phyloP scores from a whole-genome alignment of 495 filamentous ascomycete genomes.

The Lentithecium fluviatile region DNA sequence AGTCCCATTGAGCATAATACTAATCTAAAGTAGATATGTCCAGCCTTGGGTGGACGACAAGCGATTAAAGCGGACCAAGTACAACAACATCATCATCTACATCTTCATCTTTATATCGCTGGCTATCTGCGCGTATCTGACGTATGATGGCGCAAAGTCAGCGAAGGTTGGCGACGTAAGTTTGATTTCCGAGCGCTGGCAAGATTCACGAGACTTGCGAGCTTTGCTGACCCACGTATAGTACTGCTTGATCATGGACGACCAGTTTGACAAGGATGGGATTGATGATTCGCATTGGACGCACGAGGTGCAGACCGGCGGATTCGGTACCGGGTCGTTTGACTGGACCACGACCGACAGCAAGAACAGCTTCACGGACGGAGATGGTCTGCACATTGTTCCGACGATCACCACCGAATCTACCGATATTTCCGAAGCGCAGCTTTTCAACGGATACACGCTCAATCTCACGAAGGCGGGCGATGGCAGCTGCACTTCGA shows the following conservation, averaged over 20 bases:
- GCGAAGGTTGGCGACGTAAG: constrained; percentile 4
- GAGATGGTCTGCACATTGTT: constrained; percentile 46
- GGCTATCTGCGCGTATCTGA: constrained; percentile 38
- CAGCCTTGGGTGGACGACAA: constrained; percentile 42
- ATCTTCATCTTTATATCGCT: constrained; percentile 40
- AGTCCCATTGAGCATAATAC: neutral
- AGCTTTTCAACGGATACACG: constrained; percentile 35
- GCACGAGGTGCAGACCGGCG: constrained; percentile 42
- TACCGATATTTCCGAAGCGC: constrained; percentile 36
- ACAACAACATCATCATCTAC: constrained; percentile 43
- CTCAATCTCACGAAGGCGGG: constrained; percentile 41
- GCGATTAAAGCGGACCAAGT: constrained; percentile 36
- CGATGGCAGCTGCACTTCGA: constrained; percentile 38
- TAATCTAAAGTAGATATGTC: neutral
- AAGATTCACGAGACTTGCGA: constrained; percentile 16
- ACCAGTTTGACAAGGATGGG: constrained; percentile 37
- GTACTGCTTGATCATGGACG: constrained; percentile 43
- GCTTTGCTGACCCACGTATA: neutral
- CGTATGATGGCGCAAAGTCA: constrained; percentile 31
- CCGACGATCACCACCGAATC: constrained; percentile 47
- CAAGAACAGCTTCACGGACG: constrained; percentile 43
- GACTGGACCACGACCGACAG: constrained; percentile 47
- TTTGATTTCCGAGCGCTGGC: neutral
- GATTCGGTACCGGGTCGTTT: constrained; percentile 47
- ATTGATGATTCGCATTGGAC: constrained; percentile 39